Conservation (phyloP, 305 asterid species). For the Fraxinus nigra region DNA sequence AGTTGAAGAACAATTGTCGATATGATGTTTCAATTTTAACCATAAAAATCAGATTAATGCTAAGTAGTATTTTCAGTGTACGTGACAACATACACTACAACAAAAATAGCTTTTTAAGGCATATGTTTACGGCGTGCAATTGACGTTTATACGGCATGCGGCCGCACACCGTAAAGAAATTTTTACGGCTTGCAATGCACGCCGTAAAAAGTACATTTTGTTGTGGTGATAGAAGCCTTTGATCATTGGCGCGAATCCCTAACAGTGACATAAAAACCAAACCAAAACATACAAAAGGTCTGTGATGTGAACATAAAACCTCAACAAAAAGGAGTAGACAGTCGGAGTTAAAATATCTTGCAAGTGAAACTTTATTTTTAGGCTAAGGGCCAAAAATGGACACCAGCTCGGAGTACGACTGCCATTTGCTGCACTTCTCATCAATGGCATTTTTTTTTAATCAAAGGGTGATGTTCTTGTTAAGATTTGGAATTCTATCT, state of each 20-base stretch:
- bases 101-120: too few species aligned
- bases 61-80: too few species aligned
- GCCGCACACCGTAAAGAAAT: too few species aligned
- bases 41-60: neutral
- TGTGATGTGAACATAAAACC: neutral
- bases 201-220: too few species aligned
- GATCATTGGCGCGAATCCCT: neutral
- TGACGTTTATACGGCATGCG: too few species aligned
- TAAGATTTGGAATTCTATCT: too few species aligned
- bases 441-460: neutral
- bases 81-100: neutral
- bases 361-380: neutral
- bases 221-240: neutral
- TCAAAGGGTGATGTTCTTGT: neutral
- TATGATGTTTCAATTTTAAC: neutral
- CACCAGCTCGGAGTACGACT: neutral
- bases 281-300: neutral
- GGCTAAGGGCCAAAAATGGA: neutral
- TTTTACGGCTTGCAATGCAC: too few species aligned
- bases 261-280: neutral
- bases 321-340: neutral
- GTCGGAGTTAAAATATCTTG: neutral
- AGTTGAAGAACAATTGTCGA: neutral
- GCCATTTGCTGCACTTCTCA: neutral
- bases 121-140: too few species aligned